Evolutionary conservation across 2,329 filamentous ascomycete species (phyloP).

Genomic region (Aspergillus unguis): DNA sequence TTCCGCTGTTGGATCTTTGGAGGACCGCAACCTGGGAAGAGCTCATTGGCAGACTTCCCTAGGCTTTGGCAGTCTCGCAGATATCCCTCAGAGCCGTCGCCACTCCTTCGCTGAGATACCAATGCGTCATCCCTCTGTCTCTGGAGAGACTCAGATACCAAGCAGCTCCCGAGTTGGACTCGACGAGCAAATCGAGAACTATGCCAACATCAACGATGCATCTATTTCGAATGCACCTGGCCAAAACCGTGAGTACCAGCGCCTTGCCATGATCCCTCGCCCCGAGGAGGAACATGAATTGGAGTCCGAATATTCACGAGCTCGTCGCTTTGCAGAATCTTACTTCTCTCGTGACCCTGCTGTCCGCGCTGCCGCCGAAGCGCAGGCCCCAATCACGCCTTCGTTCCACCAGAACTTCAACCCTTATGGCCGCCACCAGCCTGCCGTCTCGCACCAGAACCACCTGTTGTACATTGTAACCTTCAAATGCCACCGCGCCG

Average conservation of each 20-base stretch:
- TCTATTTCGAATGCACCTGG: constrained; percentile 35
- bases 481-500: constrained; percentile 93
- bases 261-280: constrained; percentile 33
- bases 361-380: constrained; percentile 31
- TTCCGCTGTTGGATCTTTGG: constrained; percentile 34
- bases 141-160: constrained; percentile 30
- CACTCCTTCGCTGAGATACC: constrained; percentile 53
- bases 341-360: constrained; percentile 43
- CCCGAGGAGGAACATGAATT: constrained; percentile 29
- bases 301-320: constrained; percentile 39
- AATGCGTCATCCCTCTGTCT: constrained; percentile 45
- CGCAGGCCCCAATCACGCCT: constrained; percentile 32
- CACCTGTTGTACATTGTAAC: constrained; percentile 71
- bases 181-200: constrained; percentile 37
- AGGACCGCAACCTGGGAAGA: constrained; percentile 46
- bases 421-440: constrained; percentile 38
- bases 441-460: constrained; percentile 39
- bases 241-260: constrained; percentile 44
- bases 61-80: constrained; percentile 45
- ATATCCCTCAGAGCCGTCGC: constrained; percentile 49
- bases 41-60: constrained; percentile 52
- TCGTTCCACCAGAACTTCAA: constrained; percentile 41
- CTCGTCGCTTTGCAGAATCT: constrained; percentile 40
- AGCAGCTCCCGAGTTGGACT: constrained; percentile 22
- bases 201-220: constrained; percentile 35